phyloP scores from a whole-genome alignment of 2,329 filamentous ascomycete genomes.

The Teratosphaeria epicoccoides region DNA sequence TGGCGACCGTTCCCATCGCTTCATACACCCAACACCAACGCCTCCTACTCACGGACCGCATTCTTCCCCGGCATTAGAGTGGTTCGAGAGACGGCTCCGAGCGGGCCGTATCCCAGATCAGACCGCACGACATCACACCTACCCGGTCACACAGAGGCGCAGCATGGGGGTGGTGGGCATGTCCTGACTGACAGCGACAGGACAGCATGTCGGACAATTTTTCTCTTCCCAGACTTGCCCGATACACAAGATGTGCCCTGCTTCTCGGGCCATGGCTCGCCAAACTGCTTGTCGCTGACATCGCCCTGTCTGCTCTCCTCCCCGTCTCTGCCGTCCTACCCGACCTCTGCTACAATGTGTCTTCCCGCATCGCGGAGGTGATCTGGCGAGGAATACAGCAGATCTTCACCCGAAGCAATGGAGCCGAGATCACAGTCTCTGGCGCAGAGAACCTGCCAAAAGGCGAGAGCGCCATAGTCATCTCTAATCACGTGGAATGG shows the following conservation, averaged over 20 bases:
- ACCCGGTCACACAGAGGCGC: background rate
- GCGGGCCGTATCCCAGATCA: background rate
- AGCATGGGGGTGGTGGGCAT: background rate
- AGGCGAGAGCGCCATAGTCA: slow-evolving; percentile 50
- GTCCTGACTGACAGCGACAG: background rate
- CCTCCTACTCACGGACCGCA: background rate
- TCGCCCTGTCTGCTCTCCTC: slow-evolving; percentile 30
- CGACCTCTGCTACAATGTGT: slow-evolving; percentile 42
- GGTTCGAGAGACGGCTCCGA: background rate
- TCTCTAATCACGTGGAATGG: slow-evolving; percentile 52
- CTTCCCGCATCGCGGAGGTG: slow-evolving; percentile 44
- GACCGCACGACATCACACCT: background rate
- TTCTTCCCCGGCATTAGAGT: background rate
- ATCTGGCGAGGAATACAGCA: slow-evolving; percentile 49
- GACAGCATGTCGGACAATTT: background rate
- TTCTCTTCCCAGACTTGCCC: background rate
- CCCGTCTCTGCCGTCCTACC: slow-evolving; percentile 30
- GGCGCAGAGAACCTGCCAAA: slow-evolving; percentile 39
- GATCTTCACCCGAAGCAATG: slow-evolving; percentile 47
- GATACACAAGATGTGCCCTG: slow-evolving; percentile 13
- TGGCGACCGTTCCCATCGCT: background rate
- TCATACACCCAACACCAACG: background rate
- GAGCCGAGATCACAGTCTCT: slow-evolving; percentile 43
- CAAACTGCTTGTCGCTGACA: slow-evolving; percentile 43
- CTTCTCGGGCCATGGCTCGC: slow-evolving; percentile 41